These are phyloP conservation scores for Andrographis paniculata DNA, from an alignment of 305 asterid species.

Conservation along the genomic window DNA sequence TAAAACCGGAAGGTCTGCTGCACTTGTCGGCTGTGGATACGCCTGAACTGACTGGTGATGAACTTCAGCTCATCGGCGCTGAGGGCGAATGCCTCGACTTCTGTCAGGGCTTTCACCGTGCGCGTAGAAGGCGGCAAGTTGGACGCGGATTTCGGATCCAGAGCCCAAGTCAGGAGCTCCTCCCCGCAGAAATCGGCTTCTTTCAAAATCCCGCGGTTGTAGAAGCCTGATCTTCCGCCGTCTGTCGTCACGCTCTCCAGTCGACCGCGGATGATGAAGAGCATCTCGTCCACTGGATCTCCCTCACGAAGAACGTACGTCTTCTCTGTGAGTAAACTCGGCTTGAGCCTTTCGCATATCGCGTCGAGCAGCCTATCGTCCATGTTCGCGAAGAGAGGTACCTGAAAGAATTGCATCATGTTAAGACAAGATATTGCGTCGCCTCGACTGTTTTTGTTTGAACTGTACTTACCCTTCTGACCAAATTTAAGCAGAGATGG, in stretches of 20 bases:
- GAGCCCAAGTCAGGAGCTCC: conserved; percentile 98
- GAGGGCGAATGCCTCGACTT: conserved; percentile 94
- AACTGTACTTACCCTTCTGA: conserved; percentile 57
- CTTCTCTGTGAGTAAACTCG: conserved; percentile 78
- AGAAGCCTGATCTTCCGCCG: conserved; percentile 94
- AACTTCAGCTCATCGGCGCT: conserved; percentile 84
- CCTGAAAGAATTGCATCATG: conserved; percentile 35
- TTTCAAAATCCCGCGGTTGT: conserved; percentile 68
- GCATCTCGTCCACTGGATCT: conserved; percentile 93
- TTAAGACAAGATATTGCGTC: too few relatives aligned
- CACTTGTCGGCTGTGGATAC: conserved; percentile 83
- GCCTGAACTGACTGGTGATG: conserved; percentile 80
- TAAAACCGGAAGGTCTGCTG: conserved; percentile 91
- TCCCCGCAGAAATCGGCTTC: conserved; percentile 96
- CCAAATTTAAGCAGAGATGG: conserved; percentile 91
- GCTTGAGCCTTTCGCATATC: conserved; percentile 90
- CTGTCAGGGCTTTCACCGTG: conserved; percentile 82
- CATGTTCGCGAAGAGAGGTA: conserved; percentile 94
- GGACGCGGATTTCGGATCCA: conserved; percentile 79
- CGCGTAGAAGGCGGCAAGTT: conserved; percentile 92
- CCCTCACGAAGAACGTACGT: conserved; percentile 87
- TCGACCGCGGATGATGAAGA: conserved; percentile 89
- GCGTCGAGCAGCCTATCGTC: conserved; percentile 92
- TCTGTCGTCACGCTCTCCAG: conserved; percentile 94
- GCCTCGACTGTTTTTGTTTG: neutral